phyloP scores from a whole-genome alignment of 192 early-diverging fungal species.

The Pecoramyces ruminantium region DNA sequence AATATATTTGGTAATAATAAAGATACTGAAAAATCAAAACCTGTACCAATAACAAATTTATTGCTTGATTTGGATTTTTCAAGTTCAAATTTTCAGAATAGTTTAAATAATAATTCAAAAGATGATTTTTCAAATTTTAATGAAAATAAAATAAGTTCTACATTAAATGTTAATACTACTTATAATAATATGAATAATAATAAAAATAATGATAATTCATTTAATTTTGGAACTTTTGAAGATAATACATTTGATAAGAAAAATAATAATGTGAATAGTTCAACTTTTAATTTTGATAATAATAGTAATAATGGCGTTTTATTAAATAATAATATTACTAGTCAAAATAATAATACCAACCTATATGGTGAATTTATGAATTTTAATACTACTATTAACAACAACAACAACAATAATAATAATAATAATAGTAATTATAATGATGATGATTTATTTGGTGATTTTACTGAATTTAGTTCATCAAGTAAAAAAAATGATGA shows the following conservation, averaged over 20 bases:
- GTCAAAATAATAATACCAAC: too few relatives aligned
- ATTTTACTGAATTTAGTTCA: neutral
- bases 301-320: too few relatives aligned
- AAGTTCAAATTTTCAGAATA: neutral
- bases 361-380: too few relatives aligned
- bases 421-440: neutral
- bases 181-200: too few relatives aligned
- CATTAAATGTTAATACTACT: neutral
- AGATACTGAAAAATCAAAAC: neutral
- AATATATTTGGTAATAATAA: neutral
- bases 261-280: neutral
- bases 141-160: neutral
- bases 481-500: neutral
- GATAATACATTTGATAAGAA: neutral
- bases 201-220: neutral
- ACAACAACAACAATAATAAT: too few relatives aligned
- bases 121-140: neutral
- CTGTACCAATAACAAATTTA: neutral
- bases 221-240: neutral
- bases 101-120: neutral
- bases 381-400: too few relatives aligned
- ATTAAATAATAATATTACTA: too few relatives aligned
- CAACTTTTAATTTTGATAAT: too few relatives aligned
- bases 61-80: neutral
- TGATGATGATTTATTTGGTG: neutral